Percentiles rank a stretch among this genome's conserved stretches.
Conservation (phyloP, 441 rosid species). For the Sinapis alba region DNA sequence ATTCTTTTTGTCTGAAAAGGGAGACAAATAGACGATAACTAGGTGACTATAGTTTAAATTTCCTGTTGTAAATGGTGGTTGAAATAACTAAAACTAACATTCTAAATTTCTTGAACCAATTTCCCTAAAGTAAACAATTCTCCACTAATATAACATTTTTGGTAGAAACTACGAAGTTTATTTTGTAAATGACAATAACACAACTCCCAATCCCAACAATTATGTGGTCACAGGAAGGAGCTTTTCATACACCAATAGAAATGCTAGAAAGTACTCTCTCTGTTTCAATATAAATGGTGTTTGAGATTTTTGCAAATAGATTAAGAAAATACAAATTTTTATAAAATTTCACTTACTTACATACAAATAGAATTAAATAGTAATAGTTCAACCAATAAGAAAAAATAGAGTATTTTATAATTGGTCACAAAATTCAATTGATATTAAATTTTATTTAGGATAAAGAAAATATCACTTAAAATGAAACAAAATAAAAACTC, state of each 20-base stretch:
- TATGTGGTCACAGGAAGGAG: constrained; percentile 31
- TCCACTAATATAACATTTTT: not conserved
- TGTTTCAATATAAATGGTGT: too few species aligned
- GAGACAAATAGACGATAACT: not conserved
- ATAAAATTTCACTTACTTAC: too few species aligned
- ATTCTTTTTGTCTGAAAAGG: not conserved
- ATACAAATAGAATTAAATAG: too few species aligned
- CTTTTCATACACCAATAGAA: constrained; percentile 17
- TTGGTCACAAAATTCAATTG: too few species aligned
- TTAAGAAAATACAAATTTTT: too few species aligned
- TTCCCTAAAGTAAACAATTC: not conserved
- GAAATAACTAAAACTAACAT: not conserved
- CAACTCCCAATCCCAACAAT: constrained; percentile 20
- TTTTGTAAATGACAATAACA: constrained; percentile 14
- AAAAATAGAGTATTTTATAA: too few species aligned
- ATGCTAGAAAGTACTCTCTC: not conserved
- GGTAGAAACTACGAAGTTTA: not conserved
- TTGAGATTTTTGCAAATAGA: too few species aligned
- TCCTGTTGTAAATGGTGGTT: not conserved
- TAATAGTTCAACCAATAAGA: too few species aligned
- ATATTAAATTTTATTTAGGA: too few species aligned
- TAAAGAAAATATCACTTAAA: too few species aligned
- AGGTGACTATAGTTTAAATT: not conserved
- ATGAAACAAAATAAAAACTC: too few species aligned
- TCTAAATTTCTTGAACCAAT: not conserved